Base-by-base conservation (phyloP, 2,329 filamentous ascomycete genomes). In the Aureobasidium sp. region DNA sequence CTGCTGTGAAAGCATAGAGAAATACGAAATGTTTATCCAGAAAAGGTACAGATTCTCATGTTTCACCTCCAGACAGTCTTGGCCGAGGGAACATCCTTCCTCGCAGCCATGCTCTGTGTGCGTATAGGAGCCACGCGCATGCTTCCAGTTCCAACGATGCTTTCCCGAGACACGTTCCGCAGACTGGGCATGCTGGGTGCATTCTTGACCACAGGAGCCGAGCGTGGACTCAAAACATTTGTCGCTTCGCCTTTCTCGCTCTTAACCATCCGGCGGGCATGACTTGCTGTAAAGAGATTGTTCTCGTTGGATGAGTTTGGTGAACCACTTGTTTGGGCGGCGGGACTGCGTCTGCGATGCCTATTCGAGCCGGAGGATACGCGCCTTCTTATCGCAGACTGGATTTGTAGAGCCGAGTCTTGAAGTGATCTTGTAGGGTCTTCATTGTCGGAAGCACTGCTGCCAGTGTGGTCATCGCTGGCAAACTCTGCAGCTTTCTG, bases 251-350 rank as follows among this genome's bases (percentile, higher is more conserved):
- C 82, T 66, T 83, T 84, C 36, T 85, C 82, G 52, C 78, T 81
- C 69, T 82, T 85, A 42, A 85, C 82, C 84, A 89, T 87, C 15
- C 87, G 79, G 47, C 87, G 79, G 29, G 86, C 85, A 65, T 87
- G 85, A 61, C 82, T 80, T 27, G 85, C 84, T 0, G 84, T 87
- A 72, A 88, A 88, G 72, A 87, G 70, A 8, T 77, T 75, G 63
- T 81, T 83, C 66, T 85, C 82, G 58, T 77, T 81, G 5, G 75
- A 73, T 52, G 76, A 62, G 74, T 12, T 71, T 68, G 47, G 80
- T 82, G 8, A 83, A 84, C 65, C 82, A 85, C 63, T 84, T 81
- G 7, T 82, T 84, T 65, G 82, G 85, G 63, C 84, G 80, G 52
- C 83, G 76, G 64, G 83, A 77, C 67, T 85, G 75, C 20, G 61